phyloP scores from a whole-genome alignment of 2,329 filamentous ascomycete genomes.

The Chalara sp. region DNA sequence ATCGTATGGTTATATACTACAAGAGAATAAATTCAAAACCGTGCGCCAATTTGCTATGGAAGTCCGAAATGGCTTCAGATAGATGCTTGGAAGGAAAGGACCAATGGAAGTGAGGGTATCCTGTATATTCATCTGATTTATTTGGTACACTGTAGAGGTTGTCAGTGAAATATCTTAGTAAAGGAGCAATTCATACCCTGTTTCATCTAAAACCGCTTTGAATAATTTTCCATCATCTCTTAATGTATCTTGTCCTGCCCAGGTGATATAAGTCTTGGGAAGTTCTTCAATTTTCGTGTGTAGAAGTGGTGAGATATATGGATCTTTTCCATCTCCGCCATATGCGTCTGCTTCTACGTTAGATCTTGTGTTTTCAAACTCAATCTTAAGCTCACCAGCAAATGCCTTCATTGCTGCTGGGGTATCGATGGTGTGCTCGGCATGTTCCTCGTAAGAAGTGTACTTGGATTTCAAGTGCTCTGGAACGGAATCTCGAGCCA shows the following conservation, averaged over 20 bases:
- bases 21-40: slow-evolving; percentile 12
- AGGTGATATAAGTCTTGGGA: slow-evolving; percentile 27
- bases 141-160: slow-evolving; percentile 20
- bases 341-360: slow-evolving; percentile 17
- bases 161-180: not conserved
- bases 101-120: slow-evolving; percentile 31
- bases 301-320: slow-evolving; percentile 27
- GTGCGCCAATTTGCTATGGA: slow-evolving; percentile 6
- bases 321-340: slow-evolving; percentile 24
- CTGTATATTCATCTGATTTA: slow-evolving; percentile 27
- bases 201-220: slow-evolving; percentile 14
- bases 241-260: slow-evolving; percentile 27
- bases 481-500: slow-evolving; percentile 31
- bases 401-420: slow-evolving; percentile 28
- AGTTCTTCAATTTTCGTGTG: slow-evolving; percentile 25
- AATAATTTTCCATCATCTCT: slow-evolving; percentile 29
- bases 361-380: too few relatives aligned
- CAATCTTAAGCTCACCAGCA: slow-evolving; percentile 7
- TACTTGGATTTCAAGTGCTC: slow-evolving; percentile 27
- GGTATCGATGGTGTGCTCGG: slow-evolving; percentile 30
- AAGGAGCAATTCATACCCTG: slow-evolving; percentile 2
- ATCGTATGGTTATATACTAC: not conserved
- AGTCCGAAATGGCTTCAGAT: not conserved
- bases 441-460: slow-evolving; percentile 30
- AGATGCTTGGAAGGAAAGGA: slow-evolving; percentile 26